These are phyloP conservation scores for Didymella keratinophila DNA, from an alignment of 2,329 filamentous ascomycete genomes.

Conservation along the genomic window DNA sequence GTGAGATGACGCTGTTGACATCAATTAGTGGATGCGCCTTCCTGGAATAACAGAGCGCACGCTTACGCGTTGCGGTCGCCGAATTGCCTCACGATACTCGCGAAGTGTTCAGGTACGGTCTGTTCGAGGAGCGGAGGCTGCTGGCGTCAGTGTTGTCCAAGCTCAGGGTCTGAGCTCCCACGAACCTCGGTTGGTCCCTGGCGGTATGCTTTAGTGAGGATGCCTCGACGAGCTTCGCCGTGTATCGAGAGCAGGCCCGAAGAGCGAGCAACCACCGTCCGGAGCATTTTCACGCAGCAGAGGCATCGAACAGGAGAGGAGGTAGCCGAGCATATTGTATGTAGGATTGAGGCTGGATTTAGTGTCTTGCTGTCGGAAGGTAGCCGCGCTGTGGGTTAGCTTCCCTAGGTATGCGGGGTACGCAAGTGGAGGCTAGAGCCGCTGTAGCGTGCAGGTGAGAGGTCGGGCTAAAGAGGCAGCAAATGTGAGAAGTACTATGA, in stretches of 20 bases:
- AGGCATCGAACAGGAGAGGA: constrained; percentile 23
- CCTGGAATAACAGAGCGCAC: too few relatives aligned
- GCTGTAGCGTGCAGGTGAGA: constrained; percentile 2
- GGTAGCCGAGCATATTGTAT: constrained; percentile 18
- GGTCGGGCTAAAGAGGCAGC: constrained; percentile 9
- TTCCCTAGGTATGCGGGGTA: constrained; percentile 24
- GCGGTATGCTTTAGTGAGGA: constrained; percentile 45
- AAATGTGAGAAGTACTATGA: constrained; percentile 1
- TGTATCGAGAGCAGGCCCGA: constrained; percentile 12
- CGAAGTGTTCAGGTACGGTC: constrained; percentile 78
- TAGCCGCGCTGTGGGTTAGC: constrained; percentile 12
- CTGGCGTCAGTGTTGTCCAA: constrained; percentile 19
- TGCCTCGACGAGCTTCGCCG: constrained; percentile 27
- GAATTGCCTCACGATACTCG: constrained; percentile 67
- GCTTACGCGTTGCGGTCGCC: constrained; percentile 70
- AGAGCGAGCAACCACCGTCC: constrained; percentile 34
- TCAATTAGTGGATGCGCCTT: not conserved
- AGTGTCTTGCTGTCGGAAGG: constrained; percentile 16
- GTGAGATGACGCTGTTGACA: constrained; percentile 61
- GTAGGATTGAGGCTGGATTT: constrained; percentile 8
- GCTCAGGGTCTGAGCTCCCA: constrained; percentile 9
- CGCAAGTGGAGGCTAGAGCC: constrained; percentile 8
- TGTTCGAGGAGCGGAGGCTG: constrained; percentile 72
- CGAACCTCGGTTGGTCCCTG: constrained; percentile 46
- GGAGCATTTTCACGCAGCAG: constrained; percentile 37